Evolutionary conservation across 148 eudicot species (phyloP).

Genomic region (Polygonum aviculare): DNA sequence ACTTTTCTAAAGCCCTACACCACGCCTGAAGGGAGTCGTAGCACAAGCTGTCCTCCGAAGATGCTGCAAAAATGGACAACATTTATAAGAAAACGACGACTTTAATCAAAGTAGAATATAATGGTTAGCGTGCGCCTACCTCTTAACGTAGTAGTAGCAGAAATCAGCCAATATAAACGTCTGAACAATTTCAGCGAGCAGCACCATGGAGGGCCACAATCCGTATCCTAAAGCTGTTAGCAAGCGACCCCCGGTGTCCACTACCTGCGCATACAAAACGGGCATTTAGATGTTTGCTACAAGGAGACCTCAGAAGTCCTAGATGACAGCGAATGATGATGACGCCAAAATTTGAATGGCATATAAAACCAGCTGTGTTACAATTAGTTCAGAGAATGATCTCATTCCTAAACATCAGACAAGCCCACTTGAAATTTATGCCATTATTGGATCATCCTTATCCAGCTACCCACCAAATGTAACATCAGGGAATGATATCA

Average conservation of each 20-base stretch:
- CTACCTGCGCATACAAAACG: constrained; percentile 17
- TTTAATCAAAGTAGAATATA: neutral
- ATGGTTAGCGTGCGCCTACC: constrained; percentile 9
- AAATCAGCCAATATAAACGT: constrained; percentile 41
- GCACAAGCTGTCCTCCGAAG: constrained; percentile 39
- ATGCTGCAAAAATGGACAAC: constrained; percentile 18
- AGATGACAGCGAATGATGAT: neutral
- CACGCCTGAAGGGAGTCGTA: constrained; percentile 38
- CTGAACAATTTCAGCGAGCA: constrained; percentile 37
- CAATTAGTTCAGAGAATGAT: neutral
- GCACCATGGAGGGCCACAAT: constrained; percentile 37
- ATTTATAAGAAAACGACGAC: neutral
- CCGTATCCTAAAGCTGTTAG: constrained; percentile 40
- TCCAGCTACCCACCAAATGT: neutral
- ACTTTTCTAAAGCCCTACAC: constrained; percentile 17
- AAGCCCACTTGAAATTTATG: constrained; percentile 5
- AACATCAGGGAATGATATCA: constrained; percentile 6
- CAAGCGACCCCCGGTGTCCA: constrained; percentile 33
- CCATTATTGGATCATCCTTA: neutral
- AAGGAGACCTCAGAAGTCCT: neutral
- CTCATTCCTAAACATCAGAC: neutral
- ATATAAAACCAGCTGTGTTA: neutral
- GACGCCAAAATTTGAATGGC: neutral
- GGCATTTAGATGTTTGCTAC: neutral
- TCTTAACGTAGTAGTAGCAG: constrained; percentile 39